These are phyloP conservation scores for Serendipita sp. DNA, from an alignment of 768 basidiomycete genomes.

Conservation along the genomic window DNA sequence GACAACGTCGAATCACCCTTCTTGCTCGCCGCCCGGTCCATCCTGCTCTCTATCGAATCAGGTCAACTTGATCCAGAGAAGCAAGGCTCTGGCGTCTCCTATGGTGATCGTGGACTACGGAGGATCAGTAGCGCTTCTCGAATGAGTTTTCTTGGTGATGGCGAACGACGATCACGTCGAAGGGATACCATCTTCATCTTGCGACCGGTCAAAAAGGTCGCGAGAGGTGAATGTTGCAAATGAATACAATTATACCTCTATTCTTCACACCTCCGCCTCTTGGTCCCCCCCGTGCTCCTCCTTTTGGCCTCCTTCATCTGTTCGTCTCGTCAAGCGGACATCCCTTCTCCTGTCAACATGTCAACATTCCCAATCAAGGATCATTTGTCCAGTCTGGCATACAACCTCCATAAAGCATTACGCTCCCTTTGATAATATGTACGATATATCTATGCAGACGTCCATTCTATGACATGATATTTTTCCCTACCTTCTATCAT, in stretches of 20 bases:
- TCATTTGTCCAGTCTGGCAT: too few species aligned
- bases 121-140: conserved; percentile 85
- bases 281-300: too few species aligned
- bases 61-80: conserved; percentile 85
- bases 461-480: too few species aligned
- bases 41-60: conserved; percentile 80
- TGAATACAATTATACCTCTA: not conserved
- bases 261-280: too few species aligned
- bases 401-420: too few species aligned
- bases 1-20: conserved; percentile 94
- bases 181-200: not conserved
- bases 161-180: not conserved
- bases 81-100: conserved; percentile 87
- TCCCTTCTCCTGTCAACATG: too few species aligned
- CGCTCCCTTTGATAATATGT: too few species aligned
- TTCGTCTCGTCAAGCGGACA: too few species aligned
- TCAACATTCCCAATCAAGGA: too few species aligned
- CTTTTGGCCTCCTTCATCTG: too few species aligned
- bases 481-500: too few species aligned
- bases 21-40: conserved; percentile 61
- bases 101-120: conserved; percentile 83
- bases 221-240: conserved; percentile 1
- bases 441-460: too few species aligned
- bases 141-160: conserved; percentile 39
- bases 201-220: conserved; percentile 1